phyloP scores from a whole-genome alignment of 306 rosid species.

The Ziziphus jujuba region DNA sequence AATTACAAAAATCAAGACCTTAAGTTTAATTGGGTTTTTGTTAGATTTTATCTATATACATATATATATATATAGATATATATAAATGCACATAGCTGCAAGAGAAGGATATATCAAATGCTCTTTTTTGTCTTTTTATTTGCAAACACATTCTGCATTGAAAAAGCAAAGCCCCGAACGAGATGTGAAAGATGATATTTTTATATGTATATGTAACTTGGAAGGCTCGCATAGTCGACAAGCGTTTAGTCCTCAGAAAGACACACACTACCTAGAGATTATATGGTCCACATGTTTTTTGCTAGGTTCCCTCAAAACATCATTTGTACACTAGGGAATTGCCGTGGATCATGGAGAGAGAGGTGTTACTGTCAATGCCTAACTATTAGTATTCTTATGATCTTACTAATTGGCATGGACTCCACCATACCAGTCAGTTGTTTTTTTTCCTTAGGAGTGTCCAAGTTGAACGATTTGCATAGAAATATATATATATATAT shows the following conservation, averaged over 20 bases:
- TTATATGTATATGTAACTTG: too few relatives aligned
- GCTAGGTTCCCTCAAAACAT: conserved; percentile 35
- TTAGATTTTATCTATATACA: conserved; percentile 5
- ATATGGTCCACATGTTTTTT: conserved; percentile 49
- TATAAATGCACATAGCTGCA: too few relatives aligned
- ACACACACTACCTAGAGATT: conserved; percentile 7
- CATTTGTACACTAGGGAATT: conserved; percentile 48
- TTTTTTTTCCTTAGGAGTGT: conserved; percentile 55
- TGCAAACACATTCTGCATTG: too few relatives aligned
- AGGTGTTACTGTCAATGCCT: conserved; percentile 66
- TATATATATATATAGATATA: too few relatives aligned
- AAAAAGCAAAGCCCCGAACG: too few relatives aligned
- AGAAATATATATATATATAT: conserved; percentile 38
- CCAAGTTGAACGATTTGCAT: conserved; percentile 17
- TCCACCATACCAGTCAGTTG: conserved; percentile 49
- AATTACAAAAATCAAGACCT: background rate
- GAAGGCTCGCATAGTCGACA: too few relatives aligned
- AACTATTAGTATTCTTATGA: conserved; percentile 54
- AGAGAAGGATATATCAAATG: too few relatives aligned
- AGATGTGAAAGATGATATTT: too few relatives aligned
- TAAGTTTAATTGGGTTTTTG: background rate
- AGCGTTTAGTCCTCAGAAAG: too few relatives aligned
- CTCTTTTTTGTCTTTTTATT: too few relatives aligned
- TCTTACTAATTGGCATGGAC: conserved; percentile 49
- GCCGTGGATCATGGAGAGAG: conserved; percentile 48